These are phyloP conservation scores for Ascomycota sp. DNA, from an alignment of 2,329 filamentous ascomycete genomes.

Conservation along the genomic window DNA sequence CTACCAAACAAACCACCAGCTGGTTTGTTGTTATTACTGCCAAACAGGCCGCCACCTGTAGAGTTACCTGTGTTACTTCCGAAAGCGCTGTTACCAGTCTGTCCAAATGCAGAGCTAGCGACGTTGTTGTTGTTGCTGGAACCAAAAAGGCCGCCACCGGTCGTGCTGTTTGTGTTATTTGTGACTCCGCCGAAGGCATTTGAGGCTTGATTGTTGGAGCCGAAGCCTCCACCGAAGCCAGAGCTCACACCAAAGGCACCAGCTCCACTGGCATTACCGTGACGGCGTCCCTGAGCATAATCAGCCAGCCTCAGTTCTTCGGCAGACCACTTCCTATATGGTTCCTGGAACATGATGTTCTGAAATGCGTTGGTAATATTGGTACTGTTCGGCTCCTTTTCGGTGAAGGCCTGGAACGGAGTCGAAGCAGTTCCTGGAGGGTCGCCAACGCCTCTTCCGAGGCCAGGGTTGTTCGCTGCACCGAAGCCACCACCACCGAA, in stretches of 20 bases:
- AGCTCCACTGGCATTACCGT: slow-evolving; percentile 61
- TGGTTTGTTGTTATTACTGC: slow-evolving; percentile 8
- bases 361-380: slow-evolving; percentile 42
- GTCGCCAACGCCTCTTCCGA: slow-evolving; percentile 29
- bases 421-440: slow-evolving; percentile 46
- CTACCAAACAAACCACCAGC: slow-evolving; percentile 8
- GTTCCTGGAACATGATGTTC: slow-evolving; percentile 54
- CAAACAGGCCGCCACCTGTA: slow-evolving; percentile 16
- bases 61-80: slow-evolving; percentile 12
- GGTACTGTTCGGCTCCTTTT: slow-evolving; percentile 45
- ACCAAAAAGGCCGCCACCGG: slow-evolving; percentile 16
- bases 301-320: slow-evolving; percentile 66
- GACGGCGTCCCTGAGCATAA: slow-evolving; percentile 67
- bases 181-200: slow-evolving; percentile 23
- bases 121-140: slow-evolving; percentile 9
- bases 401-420: slow-evolving; percentile 45
- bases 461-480: slow-evolving; percentile 22
- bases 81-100: slow-evolving; percentile 15
- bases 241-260: slow-evolving; percentile 56
- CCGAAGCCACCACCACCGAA: slow-evolving; percentile 19
- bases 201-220: slow-evolving; percentile 13
- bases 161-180: slow-evolving; percentile 12
- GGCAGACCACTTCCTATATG: slow-evolving; percentile 77
- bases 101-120: slow-evolving; percentile 5
- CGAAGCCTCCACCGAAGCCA: slow-evolving; percentile 29